Base-by-base conservation (phyloP, 495 filamentous ascomycete species). In the Xylaria nigripes region DNA sequence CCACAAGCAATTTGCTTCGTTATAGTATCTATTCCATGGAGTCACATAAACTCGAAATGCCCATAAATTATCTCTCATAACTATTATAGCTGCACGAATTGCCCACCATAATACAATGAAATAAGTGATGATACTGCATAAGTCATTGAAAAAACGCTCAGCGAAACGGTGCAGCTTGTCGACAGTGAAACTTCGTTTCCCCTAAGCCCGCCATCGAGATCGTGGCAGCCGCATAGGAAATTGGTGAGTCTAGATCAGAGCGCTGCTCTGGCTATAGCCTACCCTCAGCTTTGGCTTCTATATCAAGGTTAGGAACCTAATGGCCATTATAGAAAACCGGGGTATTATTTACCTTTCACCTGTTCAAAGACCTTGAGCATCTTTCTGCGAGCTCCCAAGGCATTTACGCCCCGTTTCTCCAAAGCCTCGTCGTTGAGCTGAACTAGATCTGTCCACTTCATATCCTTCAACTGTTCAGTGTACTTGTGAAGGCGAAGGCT, bases 331-430 rank as follows among this genome's bases (percentile, higher is more conserved):
- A 8, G 18, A 41, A 38, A 13, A 13, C 12, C 8, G 21, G 19
- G 16, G 18, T 23, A 18, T 36, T 18, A 68, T 63, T 59, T 70
- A 79, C 77, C 90, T 63, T 84, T 86, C 64, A 98, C 91, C 75
- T 97, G 92, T 63, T 94, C 91, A 70, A 96, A 96, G 24, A 95
- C 93, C 82, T 98, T 98, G 43, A 98, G 74, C 90, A 98, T 95
- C 79, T 98, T 98, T 70, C 90, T 88, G 54, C 93, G 78, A 18
- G 93, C 93, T 59, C 93, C 93, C 55, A 96, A 78, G 41, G 93
- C 93, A 68, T 96, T 96, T 29, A 98, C 93, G 45, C 93, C 93
- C 50, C 89, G 84, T 10, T 90, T 86, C 70, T 97, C 92, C 61
- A 98, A 75, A 50, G 87, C 90, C 70, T 90, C 91, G 65, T 98